Conservation (phyloP, 2,329 filamentous ascomycete species). For the Beauveria sp. region DNA sequence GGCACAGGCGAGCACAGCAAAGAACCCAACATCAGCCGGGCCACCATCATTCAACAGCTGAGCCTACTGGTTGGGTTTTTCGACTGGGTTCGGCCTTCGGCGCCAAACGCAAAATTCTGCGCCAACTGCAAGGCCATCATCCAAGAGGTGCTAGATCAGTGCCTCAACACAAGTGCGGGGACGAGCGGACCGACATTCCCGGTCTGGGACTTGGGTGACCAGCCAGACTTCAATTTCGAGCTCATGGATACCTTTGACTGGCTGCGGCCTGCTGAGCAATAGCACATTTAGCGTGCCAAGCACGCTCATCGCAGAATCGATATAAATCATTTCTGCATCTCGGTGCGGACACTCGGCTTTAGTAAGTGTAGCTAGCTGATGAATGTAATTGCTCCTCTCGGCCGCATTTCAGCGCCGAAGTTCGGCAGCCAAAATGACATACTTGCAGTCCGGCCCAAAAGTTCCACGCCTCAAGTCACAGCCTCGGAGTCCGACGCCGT, state of each 20-base stretch:
- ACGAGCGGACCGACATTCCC: conserved; percentile 18
- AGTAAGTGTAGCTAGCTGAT: not conserved
- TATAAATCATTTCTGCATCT: not conserved
- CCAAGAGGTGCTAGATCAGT: conserved; percentile 41
- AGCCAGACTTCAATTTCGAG: conserved; percentile 32
- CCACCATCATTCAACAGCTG: conserved; percentile 43
- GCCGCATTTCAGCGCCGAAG: not conserved
- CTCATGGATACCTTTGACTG: conserved; percentile 35
- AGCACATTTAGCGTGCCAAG: conserved; percentile 10
- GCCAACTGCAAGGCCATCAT: conserved; percentile 39
- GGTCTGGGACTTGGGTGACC: conserved; percentile 25
- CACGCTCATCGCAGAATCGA: not conserved
- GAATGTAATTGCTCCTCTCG: not conserved
- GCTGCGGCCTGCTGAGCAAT: conserved; percentile 16
- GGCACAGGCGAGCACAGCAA: conserved; percentile 30
- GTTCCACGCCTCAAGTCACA: not conserved
- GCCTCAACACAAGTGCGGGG: conserved; percentile 32
- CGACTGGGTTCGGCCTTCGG: conserved; percentile 41
- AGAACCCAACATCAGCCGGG: conserved; percentile 32
- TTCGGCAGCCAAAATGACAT: not conserved
- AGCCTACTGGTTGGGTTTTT: conserved; percentile 43
- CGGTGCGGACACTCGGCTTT: not conserved
- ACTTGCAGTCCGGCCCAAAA: not conserved
- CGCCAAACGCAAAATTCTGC: conserved; percentile 42
- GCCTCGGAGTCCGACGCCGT: not conserved